phyloP scores from a whole-genome alignment of 106 monocot genomes.

The Allium cepa region DNA sequence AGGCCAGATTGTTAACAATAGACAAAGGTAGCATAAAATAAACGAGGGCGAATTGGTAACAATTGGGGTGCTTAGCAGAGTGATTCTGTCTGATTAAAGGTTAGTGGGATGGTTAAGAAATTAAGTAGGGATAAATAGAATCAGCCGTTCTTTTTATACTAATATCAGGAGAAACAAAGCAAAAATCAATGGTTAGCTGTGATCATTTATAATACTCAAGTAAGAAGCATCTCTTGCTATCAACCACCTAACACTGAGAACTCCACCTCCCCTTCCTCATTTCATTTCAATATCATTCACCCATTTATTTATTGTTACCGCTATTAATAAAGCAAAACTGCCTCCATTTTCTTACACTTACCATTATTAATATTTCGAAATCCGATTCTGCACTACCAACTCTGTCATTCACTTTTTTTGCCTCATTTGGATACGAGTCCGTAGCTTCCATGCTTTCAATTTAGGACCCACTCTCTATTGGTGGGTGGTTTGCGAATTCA shows the following conservation, averaged over 20 bases:
- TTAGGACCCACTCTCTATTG: slow-evolving; percentile 4
- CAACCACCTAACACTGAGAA: slow-evolving; percentile 25
- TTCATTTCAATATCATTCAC: slow-evolving; percentile 1
- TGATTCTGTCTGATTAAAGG: too few relatives aligned
- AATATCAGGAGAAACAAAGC: too few relatives aligned
- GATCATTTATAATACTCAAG: too few relatives aligned
- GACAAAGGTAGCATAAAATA: too few relatives aligned
- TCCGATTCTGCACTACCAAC: neutral
- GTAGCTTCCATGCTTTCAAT: slow-evolving; percentile 1
- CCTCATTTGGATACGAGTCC: slow-evolving; percentile 9
- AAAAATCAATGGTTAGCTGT: too few relatives aligned
- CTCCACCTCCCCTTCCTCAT: slow-evolving; percentile 24
- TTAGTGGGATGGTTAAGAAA: too few relatives aligned
- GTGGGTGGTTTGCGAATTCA: slow-evolving; percentile 8
- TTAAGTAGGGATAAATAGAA: too few relatives aligned
- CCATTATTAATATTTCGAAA: slow-evolving; percentile 9
- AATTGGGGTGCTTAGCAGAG: too few relatives aligned
- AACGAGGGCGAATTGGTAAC: too few relatives aligned
- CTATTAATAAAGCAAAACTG: neutral
- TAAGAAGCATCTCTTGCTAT: slow-evolving; percentile 12
- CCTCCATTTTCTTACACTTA: neutral
- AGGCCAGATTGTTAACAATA: too few relatives aligned
- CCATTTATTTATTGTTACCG: too few relatives aligned
- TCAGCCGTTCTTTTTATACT: too few relatives aligned
- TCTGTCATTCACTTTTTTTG: neutral